Base-by-base conservation (phyloP, 148 eudicot genomes). In the Silene latifolia region DNA sequence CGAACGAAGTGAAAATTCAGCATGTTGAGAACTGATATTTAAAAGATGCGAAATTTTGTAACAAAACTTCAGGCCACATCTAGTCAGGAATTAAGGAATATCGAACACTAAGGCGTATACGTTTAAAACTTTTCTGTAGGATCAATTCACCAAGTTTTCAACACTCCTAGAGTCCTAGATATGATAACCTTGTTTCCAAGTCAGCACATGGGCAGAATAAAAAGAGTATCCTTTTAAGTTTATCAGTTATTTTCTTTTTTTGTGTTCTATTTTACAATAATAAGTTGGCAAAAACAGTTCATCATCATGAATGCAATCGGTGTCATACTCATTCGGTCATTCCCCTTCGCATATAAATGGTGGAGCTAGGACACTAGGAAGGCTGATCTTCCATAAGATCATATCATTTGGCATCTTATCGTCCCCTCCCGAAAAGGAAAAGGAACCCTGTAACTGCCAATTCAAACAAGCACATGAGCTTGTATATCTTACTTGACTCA, bases 1-100 rank as follows among this genome's bases (percentile, higher is more conserved):
- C 76, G 71, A 29, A 76, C 74, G 29, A 69, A 58, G 64, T 69
- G 58, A 25, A 67, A 39, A 75, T 14, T 18, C 29, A n/a, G 24
- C 35, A 56, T 18, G 11, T 67, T 66, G 23, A 35, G 65, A 4
- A 23, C 25, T 35, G 12, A 39, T 4, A 39, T 39, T 39, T 0
- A 57, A 19, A 32, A 44, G 23, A 46, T 18, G 44, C 59, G 8
- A 62, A 15, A 23, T 35, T 20, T 8, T 24, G 59, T 63, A 18
- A 35, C 29, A 27, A n/a, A n/a, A n/a, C n/a, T n/a, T n/a, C n/a
- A n/a, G n/a, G 72, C 9, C 17, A 65, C 63, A 20, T 65, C 27
- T 53, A 1, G 53, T 32, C 32, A 35, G 46, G 54, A 67, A 44
- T 39, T 32, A 20, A 35, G 46, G 54, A 67, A 44, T 39, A 67